Evolutionary conservation across 1,284 basidiomycete species (phyloP).

Genomic region (Sparassis latifolia): DNA sequence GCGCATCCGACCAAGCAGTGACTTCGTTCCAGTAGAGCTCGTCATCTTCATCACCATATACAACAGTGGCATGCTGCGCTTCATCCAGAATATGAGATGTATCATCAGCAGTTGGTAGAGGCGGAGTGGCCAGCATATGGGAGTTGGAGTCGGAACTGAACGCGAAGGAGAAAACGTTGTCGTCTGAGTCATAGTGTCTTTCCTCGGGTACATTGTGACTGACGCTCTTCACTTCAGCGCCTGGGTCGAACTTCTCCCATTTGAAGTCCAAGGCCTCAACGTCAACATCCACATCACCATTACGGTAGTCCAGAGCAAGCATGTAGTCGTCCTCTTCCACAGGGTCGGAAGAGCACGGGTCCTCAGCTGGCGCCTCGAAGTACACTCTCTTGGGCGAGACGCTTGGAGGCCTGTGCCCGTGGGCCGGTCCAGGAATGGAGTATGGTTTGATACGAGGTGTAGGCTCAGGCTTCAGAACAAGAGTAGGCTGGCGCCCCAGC

Average conservation of each 20-base stretch:
- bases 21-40: no score
- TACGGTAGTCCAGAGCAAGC: slow-evolving; percentile 28
- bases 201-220: not conserved
- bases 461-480: not conserved
- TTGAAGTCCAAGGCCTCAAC: slow-evolving; percentile 39
- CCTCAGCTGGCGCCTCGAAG: slow-evolving; percentile 48
- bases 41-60: no score
- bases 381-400: slow-evolving; percentile 29
- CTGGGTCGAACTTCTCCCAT: slow-evolving; percentile 46
- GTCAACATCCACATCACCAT: slow-evolving; percentile 13
- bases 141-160: no score
- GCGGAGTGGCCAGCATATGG: no score
- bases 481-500: no score
- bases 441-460: slow-evolving; percentile 5
- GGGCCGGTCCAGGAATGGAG: slow-evolving; percentile 13
- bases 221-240: slow-evolving; percentile 4
- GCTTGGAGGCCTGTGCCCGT: slow-evolving; percentile 17
- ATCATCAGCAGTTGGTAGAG: no score
- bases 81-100: no score
- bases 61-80: no score
- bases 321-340: slow-evolving; percentile 26
- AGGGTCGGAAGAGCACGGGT: slow-evolving; percentile 38
- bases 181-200: no score
- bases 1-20: no score
- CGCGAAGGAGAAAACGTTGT: no score